Conservation (phyloP, 2,329 filamentous ascomycete genomes). For the Penicillium sp. region DNA sequence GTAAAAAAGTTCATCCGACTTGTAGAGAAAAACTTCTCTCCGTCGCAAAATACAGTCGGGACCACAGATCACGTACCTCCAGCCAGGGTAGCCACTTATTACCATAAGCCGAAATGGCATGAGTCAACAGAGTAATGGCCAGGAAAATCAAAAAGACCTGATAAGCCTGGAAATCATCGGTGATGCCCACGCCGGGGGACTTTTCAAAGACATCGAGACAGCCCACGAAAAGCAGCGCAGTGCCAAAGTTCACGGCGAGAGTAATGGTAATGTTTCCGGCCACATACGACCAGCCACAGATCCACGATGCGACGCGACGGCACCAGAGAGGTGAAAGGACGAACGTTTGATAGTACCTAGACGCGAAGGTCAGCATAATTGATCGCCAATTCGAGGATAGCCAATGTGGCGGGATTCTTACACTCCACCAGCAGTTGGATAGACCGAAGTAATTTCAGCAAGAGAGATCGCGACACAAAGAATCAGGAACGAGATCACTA, state of each 20-base stretch:
- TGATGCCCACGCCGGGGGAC: conserved; percentile 50
- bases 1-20: not conserved
- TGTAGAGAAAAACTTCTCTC: not conserved
- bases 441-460: conserved; percentile 68
- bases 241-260: conserved; percentile 72
- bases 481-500: conserved; percentile 64
- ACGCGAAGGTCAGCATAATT: not conserved
- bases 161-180: conserved; percentile 52
- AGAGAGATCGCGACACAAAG: conserved; percentile 65
- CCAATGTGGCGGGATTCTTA: not conserved
- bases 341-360: conserved; percentile 66
- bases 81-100: conserved; percentile 59
- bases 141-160: conserved; percentile 71
- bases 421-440: conserved; percentile 67
- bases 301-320: conserved; percentile 67
- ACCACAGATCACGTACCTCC: conserved; percentile 59
- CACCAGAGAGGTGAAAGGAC: conserved; percentile 66
- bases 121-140: conserved; percentile 65
- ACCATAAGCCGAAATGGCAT: conserved; percentile 53
- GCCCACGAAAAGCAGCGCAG: conserved; percentile 55
- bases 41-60: not conserved
- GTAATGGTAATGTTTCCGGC: conserved; percentile 79
- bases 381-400: not conserved
- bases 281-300: conserved; percentile 72
- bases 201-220: conserved; percentile 59